These are phyloP conservation scores for Coleophoma cylindrospora DNA, from an alignment of 2,329 filamentous ascomycete genomes.

Conservation along the genomic window DNA sequence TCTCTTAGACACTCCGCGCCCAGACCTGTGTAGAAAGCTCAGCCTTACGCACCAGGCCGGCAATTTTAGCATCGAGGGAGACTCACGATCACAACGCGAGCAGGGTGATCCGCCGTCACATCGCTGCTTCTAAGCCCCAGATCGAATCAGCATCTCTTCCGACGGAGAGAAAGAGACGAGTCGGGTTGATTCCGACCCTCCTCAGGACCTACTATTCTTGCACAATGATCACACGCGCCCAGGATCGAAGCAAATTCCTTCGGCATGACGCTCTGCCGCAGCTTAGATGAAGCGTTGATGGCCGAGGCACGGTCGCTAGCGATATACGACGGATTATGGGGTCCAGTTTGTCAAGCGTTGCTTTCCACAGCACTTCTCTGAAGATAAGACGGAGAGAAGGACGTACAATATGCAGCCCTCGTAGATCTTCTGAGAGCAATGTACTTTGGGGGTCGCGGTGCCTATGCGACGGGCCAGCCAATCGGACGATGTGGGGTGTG, in stretches of 20 bases:
- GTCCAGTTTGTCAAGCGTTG: too few species aligned
- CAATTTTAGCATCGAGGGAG: too few species aligned
- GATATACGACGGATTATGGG: background rate
- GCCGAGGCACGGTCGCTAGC: background rate
- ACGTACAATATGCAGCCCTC: too few species aligned
- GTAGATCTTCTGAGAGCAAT: too few species aligned
- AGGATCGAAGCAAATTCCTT: background rate
- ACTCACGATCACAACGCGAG: background rate
- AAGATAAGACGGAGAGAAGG: too few species aligned
- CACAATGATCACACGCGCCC: constrained; percentile 1
- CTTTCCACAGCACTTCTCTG: too few species aligned
- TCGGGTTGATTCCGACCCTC: too few species aligned
- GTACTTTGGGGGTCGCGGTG: too few species aligned
- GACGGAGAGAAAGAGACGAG: background rate
- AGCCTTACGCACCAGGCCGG: too few species aligned
- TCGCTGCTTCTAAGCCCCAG: background rate
- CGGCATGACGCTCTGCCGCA: background rate
- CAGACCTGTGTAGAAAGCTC: background rate
- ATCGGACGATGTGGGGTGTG: background rate
- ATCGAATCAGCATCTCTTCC: background rate
- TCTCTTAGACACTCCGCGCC: background rate
- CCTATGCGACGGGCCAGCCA: background rate
- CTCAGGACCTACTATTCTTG: background rate
- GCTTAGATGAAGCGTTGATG: too few species aligned
- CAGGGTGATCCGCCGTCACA: constrained; percentile 1